Evolutionary conservation across 2,329 filamentous ascomycete genomes (phyloP), one percentile per base, ranked within the genome.

Genomic region (Colletotrichum sp.): DNA sequence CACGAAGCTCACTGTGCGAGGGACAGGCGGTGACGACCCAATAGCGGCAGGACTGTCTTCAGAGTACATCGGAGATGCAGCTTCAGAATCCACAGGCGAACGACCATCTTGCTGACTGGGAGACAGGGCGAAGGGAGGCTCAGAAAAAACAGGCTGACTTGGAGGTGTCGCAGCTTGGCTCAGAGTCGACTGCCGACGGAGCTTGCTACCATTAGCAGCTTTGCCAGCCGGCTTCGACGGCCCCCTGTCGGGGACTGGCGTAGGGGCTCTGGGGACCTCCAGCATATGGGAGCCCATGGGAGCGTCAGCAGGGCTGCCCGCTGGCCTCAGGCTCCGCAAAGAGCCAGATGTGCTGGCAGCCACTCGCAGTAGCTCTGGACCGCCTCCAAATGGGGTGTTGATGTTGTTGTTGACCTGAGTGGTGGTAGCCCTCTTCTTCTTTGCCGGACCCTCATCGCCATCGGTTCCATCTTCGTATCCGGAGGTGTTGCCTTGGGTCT

Each of bases 281-380:
- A 96, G 93, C 7, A 94, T 85, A 79, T 95, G 92, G 64, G 83
- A 89, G 39, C 85, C 86, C 34, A 82, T 77, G 6, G 87, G 82
- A 6, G 84, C 82, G 22, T 89, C 88, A 30, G 84, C 85, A 5
- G 86, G 88, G 29, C 89, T 86, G 36, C 90, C 88, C 72, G 95
- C 90, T 6, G 96, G 96, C 61, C 96, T 92, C 83, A 98, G 94
- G 64, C 93, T 93, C 59, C 96, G 94, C 75, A 99, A 89, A 7
- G 96, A 98, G 57, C 95, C 95, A 61, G 96, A 94, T 19, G 95
- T 98, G 82, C 95, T 98, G 63, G 96, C 96, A 76, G 95, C 93
- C n/a, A 98, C 95, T 65, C 96, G 92, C 30, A 99, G 88, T 5
- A 95, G 98, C 65, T 97, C 95, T 12, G 93, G 91, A 34, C 92